Evolutionary conservation across 2,329 filamentous ascomycete genomes (phyloP), one percentile per base, ranked within the genome.

Genomic region (Talaromyces sp.): DNA sequence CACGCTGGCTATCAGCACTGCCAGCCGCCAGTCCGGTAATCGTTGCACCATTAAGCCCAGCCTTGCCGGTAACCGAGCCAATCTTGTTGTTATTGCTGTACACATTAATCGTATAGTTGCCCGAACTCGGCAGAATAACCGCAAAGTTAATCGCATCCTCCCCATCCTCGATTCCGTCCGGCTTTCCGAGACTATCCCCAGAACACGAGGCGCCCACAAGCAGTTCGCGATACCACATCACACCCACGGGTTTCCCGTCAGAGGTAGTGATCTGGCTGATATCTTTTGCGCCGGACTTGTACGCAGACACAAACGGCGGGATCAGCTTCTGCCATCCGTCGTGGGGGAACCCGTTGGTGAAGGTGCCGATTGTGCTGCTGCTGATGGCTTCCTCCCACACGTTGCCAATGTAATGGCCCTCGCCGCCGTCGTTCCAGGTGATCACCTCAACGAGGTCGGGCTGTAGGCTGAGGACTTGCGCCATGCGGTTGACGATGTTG

Each of bases 371-470:
- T 0, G 63, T 55, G 10, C 62, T 65, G 41, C 29, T 24, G 9
- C 62, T 62, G 52, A 75, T 68, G 0, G 70, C 66, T 38, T 77
- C 74, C 0, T 62, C 61, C 73, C 75, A 78, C 10, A 72, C 58
- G n/a, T 75, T 73, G 0, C 75, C 76, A 62, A 78, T 72, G 57
- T 78, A 77, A 61, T 77, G 75, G 11, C 66, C 66, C 57, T 78
- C 75, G 1, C 74, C 74, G 0, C 69, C 73, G 55, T 78, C 76
- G 55, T 78, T 78, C 75, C 76, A 78, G 14, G 73, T 76, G 53
- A 75, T 73, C 4, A 77, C 64, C 63, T 78, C 70, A 10, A 77
- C 63, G 56, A 76, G 74, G 54, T 76, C 72, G 2, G 75, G 75
- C 54, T 72, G 67, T 10, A 77, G 35, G 8, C 59, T 46, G 1